Conservation (phyloP, 169 alveolate species). For the Theileria sp. region DNA sequence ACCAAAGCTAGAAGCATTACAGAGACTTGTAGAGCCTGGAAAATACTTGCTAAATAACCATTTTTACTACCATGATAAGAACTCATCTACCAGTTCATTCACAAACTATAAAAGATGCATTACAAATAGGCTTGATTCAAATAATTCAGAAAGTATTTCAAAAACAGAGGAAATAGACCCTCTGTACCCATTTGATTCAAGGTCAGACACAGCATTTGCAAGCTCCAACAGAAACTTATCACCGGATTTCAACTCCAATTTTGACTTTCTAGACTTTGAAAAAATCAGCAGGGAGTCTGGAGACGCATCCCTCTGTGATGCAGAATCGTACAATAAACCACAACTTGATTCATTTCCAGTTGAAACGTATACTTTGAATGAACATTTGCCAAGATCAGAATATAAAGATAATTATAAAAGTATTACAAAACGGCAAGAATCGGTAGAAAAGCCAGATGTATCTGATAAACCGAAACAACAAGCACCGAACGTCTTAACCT, state of each 20-base stretch:
- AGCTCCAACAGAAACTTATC: neutral
- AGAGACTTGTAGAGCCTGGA: conserved; percentile 60
- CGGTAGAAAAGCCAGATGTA: neutral
- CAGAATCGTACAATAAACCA: neutral
- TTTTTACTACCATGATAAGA: neutral
- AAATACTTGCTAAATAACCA: neutral
- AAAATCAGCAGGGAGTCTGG: neutral
- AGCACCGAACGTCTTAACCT: conserved; percentile 19
- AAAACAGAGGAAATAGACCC: neutral
- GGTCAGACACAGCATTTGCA: neutral
- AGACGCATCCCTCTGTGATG: neutral
- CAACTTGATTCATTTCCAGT: neutral
- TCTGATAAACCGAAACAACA: neutral
- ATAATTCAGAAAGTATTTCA: neutral
- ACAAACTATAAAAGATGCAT: neutral
- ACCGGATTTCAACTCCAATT: neutral
- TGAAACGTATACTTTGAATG: neutral
- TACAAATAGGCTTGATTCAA: neutral
- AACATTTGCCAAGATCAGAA: neutral
- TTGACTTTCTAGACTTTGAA: conserved; percentile 4
- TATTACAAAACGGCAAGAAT: neutral
- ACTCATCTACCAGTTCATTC: neutral
- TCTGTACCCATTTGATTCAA: neutral
- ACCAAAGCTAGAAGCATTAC: conserved; percentile 60
- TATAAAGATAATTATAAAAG: neutral